Evolutionary conservation across 768 basidiomycete genomes (phyloP).

Genomic region (Dendrothele bispora): DNA sequence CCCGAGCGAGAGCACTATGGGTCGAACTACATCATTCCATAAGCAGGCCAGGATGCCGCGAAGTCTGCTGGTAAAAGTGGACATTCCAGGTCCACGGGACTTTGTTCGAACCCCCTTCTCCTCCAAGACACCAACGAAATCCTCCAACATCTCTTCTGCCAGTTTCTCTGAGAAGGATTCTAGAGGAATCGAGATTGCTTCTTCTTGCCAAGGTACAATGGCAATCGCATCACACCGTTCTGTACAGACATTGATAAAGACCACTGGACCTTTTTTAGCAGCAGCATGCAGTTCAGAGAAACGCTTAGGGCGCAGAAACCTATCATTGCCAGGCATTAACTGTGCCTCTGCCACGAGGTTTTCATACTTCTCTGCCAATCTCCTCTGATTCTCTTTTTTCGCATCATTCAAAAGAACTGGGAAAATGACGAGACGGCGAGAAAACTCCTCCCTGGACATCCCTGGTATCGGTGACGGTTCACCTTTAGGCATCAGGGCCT

Average conservation of each 20-base stretch:
- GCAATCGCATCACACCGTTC: constrained; percentile 1
- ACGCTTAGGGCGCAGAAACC: constrained; percentile 11
- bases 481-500: too few relatives aligned
- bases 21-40: background rate
- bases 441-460: background rate
- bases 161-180: background rate
- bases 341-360: constrained; percentile 7
- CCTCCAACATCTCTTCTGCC: background rate
- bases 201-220: background rate
- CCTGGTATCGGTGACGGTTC: background rate
- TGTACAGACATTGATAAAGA: constrained; percentile 13
- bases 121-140: background rate
- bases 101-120: background rate
- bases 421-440: background rate
- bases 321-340: constrained; percentile 10
- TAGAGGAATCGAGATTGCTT: background rate
- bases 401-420: background rate
- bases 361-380: background rate
- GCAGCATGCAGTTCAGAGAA: constrained; percentile 11
- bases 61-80: background rate
- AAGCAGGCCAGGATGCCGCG: background rate
- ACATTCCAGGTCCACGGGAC: background rate
- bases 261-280: constrained; percentile 16
- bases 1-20: background rate
- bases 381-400: background rate